phyloP scores from a whole-genome alignment of 768 basidiomycete species.

The Chalciporus chontae region DNA sequence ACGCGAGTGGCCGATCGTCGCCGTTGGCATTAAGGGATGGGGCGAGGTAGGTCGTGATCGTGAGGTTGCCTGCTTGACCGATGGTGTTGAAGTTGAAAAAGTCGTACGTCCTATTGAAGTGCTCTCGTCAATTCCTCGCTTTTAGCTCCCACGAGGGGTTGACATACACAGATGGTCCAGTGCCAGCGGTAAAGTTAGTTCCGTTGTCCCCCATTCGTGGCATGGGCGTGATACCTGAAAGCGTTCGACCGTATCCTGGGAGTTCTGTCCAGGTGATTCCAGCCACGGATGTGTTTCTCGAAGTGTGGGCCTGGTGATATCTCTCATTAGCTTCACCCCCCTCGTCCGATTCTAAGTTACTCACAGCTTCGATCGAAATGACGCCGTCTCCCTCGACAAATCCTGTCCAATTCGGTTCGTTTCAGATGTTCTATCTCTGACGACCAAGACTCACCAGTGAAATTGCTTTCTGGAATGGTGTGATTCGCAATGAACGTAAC shows the following conservation, averaged over 20 bases:
- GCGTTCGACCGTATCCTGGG: constrained; percentile 38
- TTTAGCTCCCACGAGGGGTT: too few species aligned
- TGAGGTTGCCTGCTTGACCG: not conserved
- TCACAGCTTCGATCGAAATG: constrained; percentile 60
- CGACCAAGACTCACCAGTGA: not conserved
- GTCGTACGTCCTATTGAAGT: constrained; percentile 33
- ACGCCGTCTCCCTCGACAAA: constrained; percentile 64
- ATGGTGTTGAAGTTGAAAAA: constrained; percentile 5
- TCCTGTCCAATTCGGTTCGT: constrained; percentile 29
- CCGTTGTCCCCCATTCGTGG: constrained; percentile 44
- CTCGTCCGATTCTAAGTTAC: not conserved
- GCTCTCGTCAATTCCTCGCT: too few species aligned
- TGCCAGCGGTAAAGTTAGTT: constrained; percentile 55
- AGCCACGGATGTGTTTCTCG: constrained; percentile 40
- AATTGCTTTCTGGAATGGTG: not conserved
- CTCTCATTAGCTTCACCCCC: not conserved
- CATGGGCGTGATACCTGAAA: constrained; percentile 55
- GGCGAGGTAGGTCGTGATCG: not conserved
- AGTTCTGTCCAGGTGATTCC: constrained; percentile 58
- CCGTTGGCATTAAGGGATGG: not conserved
- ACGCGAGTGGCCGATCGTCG: not conserved
- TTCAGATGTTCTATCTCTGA: too few species aligned
- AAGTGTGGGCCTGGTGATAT: not conserved
- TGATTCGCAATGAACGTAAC: constrained; percentile 31
- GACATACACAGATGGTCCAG: constrained; percentile 31